Percentiles rank a stretch among this genome's conserved stretches.
Evolutionary conservation across 2,329 filamentous ascomycete species (phyloP).

Genomic region (Pseudogymnoascus sp.): DNA sequence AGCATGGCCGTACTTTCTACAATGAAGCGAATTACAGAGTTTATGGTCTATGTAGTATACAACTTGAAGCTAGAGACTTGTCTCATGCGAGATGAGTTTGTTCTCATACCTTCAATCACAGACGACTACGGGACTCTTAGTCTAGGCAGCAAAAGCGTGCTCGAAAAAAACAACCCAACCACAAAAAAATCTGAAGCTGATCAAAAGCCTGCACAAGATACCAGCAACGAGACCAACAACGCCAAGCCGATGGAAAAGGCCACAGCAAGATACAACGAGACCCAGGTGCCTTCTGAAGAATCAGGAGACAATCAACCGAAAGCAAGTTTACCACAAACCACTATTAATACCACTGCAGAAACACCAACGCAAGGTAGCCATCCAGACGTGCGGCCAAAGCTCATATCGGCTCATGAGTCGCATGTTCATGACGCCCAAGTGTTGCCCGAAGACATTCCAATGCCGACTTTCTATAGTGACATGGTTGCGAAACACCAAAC

Average conservation of each 20-base stretch:
- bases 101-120: conserved; percentile 64
- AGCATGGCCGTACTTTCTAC: conserved; percentile 62
- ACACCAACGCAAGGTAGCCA: conserved; percentile 11
- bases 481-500: conserved; percentile 91
- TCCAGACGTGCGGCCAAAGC: conserved; percentile 16
- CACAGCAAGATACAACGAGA: neutral
- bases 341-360: conserved; percentile 9
- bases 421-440: conserved; percentile 38
- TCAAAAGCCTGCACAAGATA: neutral
- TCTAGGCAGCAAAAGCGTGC: neutral
- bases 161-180: conserved; percentile 10
- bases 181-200: conserved; percentile 21
- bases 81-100: conserved; percentile 85
- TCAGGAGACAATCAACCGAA: neutral
- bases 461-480: conserved; percentile 89
- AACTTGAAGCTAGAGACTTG: conserved; percentile 94
- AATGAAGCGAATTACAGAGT: conserved; percentile 91
- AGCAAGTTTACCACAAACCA: conserved; percentile 3
- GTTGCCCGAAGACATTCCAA: conserved; percentile 69
- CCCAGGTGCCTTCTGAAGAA: neutral
- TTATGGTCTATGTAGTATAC: conserved; percentile 98
- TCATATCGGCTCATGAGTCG: conserved; percentile 30
- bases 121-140: conserved; percentile 34
- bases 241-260: conserved; percentile 3
- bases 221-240: neutral